A percentile compares a stretch with the other conserved stretches of the same genome.
Evolutionary conservation across 2,329 filamentous ascomycete species (phyloP).

Genomic region (Botrytis deweyae): DNA sequence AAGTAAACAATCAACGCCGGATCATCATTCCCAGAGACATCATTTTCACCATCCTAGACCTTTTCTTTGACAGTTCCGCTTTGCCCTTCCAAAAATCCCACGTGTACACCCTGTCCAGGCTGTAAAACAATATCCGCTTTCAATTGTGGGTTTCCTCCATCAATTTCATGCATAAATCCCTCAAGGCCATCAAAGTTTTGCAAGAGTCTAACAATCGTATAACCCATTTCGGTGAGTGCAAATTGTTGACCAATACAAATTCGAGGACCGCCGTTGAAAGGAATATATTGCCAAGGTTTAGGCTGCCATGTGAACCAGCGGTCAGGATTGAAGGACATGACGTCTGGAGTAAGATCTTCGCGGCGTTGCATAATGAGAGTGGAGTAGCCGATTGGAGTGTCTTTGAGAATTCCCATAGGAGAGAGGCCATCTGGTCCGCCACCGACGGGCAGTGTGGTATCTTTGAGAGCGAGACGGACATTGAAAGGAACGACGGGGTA

Average conservation of each 20-base stretch:
- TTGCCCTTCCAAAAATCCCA: slow-evolving; percentile 53
- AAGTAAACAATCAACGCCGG: neutral
- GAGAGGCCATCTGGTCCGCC: slow-evolving; percentile 61
- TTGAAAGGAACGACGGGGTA: slow-evolving; percentile 82
- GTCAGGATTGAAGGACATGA: slow-evolving; percentile 60
- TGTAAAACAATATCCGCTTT: slow-evolving; percentile 61
- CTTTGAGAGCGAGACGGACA: slow-evolving; percentile 66
- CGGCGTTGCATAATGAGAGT: slow-evolving; percentile 73
- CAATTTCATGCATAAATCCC: slow-evolving; percentile 54
- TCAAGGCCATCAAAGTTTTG: slow-evolving; percentile 68
- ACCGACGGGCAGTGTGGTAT: slow-evolving; percentile 73
- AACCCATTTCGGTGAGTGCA: slow-evolving; percentile 73
- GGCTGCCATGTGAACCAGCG: slow-evolving; percentile 65
- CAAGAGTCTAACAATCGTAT: slow-evolving; percentile 69
- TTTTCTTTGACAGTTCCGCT: neutral
- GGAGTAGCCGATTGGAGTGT: slow-evolving; percentile 64
- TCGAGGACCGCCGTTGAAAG: slow-evolving; percentile 72
- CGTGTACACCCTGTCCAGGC: slow-evolving; percentile 57
- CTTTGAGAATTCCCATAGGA: slow-evolving; percentile 66
- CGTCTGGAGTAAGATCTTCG: slow-evolving; percentile 57
- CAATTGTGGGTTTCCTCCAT: slow-evolving; percentile 53
- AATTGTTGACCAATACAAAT: slow-evolving; percentile 82
- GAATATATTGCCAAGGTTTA: slow-evolving; percentile 68
- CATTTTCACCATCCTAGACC: neutral
- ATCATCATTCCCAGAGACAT: neutral